These are phyloP conservation scores for Teratosphaeria viscida DNA, from an alignment of 2,329 filamentous ascomycete genomes.

Conservation along the genomic window DNA sequence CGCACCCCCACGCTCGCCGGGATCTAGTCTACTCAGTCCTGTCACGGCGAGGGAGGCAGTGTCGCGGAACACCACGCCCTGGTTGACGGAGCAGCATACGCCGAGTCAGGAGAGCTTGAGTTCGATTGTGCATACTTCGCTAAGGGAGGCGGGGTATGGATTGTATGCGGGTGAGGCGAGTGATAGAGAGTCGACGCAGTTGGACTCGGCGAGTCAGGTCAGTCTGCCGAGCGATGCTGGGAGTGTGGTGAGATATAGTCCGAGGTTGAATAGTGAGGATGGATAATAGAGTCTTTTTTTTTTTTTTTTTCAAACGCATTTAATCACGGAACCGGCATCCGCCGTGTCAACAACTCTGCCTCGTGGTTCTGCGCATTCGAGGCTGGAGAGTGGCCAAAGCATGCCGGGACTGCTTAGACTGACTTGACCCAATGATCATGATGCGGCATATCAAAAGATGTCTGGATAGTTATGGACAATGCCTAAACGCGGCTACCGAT, in stretches of 20 bases:
- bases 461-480: too few relatives aligned
- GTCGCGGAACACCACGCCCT: conserved; percentile 14
- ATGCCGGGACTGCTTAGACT: too few relatives aligned
- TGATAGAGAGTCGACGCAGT: background rate
- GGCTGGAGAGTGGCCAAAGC: too few relatives aligned
- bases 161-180: background rate
- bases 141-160: background rate
- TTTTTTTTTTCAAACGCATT: too few relatives aligned
- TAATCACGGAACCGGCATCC: background rate
- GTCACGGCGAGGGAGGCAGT: conserved; percentile 18
- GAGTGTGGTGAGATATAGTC: conserved; percentile 15
- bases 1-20: conserved; percentile 6
- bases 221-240: conserved; percentile 17
- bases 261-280: background rate
- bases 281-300: background rate
- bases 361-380: background rate
- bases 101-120: conserved; percentile 17
- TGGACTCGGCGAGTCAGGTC: conserved; percentile 11
- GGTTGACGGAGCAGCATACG: conserved; percentile 8
- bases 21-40: conserved; percentile 16
- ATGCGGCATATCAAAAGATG: too few relatives aligned
- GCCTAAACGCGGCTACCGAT: too few relatives aligned
- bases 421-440: too few relatives aligned
- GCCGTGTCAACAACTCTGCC: background rate
- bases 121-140: conserved; percentile 15